Base-by-base conservation (phyloP, 331 rosid genomes). In the Quercus tomentella region DNA sequence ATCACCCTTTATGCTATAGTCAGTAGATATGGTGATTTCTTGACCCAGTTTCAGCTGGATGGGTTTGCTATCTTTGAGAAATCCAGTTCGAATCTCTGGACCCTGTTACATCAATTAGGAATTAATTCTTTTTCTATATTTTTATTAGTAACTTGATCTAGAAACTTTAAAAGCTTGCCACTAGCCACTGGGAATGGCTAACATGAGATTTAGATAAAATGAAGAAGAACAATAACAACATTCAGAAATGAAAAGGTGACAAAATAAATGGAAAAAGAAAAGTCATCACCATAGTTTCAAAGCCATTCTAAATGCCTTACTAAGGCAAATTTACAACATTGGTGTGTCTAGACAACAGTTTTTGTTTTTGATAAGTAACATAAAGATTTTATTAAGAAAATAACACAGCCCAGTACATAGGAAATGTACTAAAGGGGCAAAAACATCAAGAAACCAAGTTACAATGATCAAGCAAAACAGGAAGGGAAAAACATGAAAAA, bases 1-100 rank as follows among this genome's bases (percentile, higher is more conserved):
- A 87, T 95, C 97, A 35, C 98, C 98, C 93, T 95, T 89, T 65
- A 95, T 60, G 87, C 37, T 76, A 74, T 95, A 95, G 82, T 92
- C 98, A 7, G 97, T 92, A 33, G 98, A 92, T 78, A 95, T 84
- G 69, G 88, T 92, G 85, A 95, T 89, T 56, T 95, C 97, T 26
- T 89, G 89, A 74, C 97, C 97, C 72, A 77, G 97, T 80, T 73
- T 86, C 49, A 95, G 85, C 72, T 95, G 96, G 74, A 95, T 23
- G 16, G 98, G 93, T 73, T 92, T 95, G 61, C 85, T 78, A 58
- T 92, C 98, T 85, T 91, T 92, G 79, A 95, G 87, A 89, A 95
- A 95, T 54, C 98, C 98, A 41, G 98, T 95, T 82, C 98, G 91
- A 84, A 95, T 95, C 92, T 92, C 98, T 7, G 98, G 97, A 68